A percentile compares a stretch with the other conserved stretches of the same genome.
Conservation (phyloP, 495 filamentous ascomycete genomes). For the Cercophora sp. region DNA sequence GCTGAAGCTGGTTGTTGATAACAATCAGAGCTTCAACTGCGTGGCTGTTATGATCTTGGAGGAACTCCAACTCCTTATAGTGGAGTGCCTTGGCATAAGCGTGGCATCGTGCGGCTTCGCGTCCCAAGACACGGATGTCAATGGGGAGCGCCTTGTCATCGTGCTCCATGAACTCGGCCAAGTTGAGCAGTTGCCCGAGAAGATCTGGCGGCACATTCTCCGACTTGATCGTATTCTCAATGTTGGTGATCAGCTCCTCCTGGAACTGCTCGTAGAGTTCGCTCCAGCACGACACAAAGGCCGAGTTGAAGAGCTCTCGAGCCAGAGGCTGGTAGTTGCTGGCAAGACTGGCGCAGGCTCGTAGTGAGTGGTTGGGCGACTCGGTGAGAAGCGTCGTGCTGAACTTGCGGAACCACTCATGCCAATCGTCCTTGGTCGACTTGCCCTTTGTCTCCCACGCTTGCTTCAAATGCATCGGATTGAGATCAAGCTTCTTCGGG, state of each 20-base stretch:
- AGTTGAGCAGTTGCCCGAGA: constrained; percentile 86
- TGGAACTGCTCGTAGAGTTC: constrained; percentile 90
- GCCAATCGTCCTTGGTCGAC: constrained; percentile 96
- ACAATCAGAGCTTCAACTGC: constrained; percentile 96
- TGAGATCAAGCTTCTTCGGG: constrained; percentile 89
- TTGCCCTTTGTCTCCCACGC: constrained; percentile 96
- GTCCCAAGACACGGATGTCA: constrained; percentile 87
- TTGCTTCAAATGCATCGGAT: constrained; percentile 93
- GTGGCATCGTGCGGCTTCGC: constrained; percentile 91
- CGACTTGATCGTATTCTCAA: constrained; percentile 90
- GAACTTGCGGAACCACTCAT: constrained; percentile 96
- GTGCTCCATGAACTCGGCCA: constrained; percentile 99
- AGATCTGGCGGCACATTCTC: constrained; percentile 93
- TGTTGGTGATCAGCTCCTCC: constrained; percentile 90
- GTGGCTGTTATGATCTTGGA: constrained; percentile 92
- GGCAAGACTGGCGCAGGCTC: constrained; percentile 88
- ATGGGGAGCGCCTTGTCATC: constrained; percentile 98
- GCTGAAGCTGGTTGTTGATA: constrained; percentile 97
- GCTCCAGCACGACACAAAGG: constrained; percentile 98
- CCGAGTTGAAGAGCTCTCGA: constrained; percentile 94
- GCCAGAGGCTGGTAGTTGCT: constrained; percentile 87
- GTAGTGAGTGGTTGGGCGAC: constrained; percentile 88
- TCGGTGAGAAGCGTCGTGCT: constrained; percentile 94
- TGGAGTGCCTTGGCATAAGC: constrained; percentile 97
- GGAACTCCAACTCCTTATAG: constrained; percentile 97